Evolutionary conservation across 139 green algal genomes (phyloP), one percentile per base, ranked within the genome.

Genomic region (Haematococcus lacustris): DNA sequence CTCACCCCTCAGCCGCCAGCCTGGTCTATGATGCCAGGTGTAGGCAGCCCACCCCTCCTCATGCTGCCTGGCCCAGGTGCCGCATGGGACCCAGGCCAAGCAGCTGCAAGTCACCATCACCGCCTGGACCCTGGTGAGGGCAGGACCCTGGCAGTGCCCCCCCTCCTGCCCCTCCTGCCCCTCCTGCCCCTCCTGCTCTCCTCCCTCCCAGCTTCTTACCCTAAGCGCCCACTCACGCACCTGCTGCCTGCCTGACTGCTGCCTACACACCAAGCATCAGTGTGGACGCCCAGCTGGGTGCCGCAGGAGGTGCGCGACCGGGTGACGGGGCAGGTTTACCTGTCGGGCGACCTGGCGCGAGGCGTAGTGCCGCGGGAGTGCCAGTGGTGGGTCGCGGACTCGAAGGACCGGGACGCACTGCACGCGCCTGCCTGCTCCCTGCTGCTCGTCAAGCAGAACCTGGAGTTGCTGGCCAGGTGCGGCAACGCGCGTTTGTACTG

Each of bases 371-470:
- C 88, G 0, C 68, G 86, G 41, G 83, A 93, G n/a, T 88, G 75
- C 53, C 78, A 80, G 51, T 70, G 34, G 73, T 41, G 72, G 50
- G 7, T 30, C 59, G 63, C 40, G 39, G 57, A 51, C 43, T 40
- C 34, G 51, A 51, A 61, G 51, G 25, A 37, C 28, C 34, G 40
- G 23, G 6, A 25, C 17, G 2, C 57, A 33, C 26, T 34, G 38
- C 37, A 37, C 82, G 79, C 1, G 82, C 90, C 53, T 86, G 89
- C 75, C 23, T 85, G 82, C 69, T 63, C 82, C 34, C 65, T 95
- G 34, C 73, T 79, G 35, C 80, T 94, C 34, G 66, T 76, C 21
- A 96, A 94, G 76, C 90, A 93, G 86, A 94, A 96, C 71, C 80
- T 96, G 65, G 87, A 94, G 73, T 74, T 94, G 28, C 76, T 91